These are phyloP conservation scores for Gautieria morchelliformis DNA, from an alignment of 768 basidiomycete genomes.

Conservation along the genomic window DNA sequence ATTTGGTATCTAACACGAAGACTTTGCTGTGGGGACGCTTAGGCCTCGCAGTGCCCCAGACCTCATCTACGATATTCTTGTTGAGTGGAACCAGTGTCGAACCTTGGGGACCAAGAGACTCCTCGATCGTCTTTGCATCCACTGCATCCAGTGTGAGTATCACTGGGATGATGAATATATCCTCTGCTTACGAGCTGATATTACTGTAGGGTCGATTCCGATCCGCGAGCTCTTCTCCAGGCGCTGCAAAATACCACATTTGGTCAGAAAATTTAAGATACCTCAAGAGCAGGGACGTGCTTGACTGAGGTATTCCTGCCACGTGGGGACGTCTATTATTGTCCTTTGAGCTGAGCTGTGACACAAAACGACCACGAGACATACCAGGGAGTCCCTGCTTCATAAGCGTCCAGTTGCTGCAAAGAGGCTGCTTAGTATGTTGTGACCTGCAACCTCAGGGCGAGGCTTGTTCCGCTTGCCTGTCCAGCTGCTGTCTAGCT, in stretches of 20 bases:
- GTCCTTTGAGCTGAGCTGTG: not conserved
- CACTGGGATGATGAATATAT: not conserved
- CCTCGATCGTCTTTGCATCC: slow-evolving; percentile 55
- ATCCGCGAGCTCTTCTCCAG: slow-evolving; percentile 53
- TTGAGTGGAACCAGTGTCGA: slow-evolving; percentile 58
- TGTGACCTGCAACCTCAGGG: not conserved
- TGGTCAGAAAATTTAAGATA: not conserved
- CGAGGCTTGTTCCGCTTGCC: slow-evolving; percentile 33
- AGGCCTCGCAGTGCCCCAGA: slow-evolving; percentile 67
- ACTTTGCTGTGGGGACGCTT: slow-evolving; percentile 56
- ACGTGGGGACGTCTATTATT: slow-evolving; percentile 67
- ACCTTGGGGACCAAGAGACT: slow-evolving; percentile 41
- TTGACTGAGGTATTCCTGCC: slow-evolving; percentile 81
- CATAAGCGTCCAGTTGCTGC: slow-evolving; percentile 87
- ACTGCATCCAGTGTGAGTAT: slow-evolving; percentile 23
- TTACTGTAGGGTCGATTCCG: slow-evolving; percentile 75
- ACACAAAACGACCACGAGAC: slow-evolving; percentile 10
- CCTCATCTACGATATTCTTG: slow-evolving; percentile 67
- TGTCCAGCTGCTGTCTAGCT: slow-evolving; percentile 80
- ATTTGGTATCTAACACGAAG: slow-evolving; percentile 63
- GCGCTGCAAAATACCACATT: slow-evolving; percentile 28
- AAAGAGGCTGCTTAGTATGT: not conserved
- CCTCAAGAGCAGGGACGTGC: slow-evolving; percentile 23
- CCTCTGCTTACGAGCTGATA: slow-evolving; percentile 45
- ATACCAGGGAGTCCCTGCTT: slow-evolving; percentile 79